phyloP scores from a whole-genome alignment of 495 filamentous ascomycete species.

The Penicillium steckii region DNA sequence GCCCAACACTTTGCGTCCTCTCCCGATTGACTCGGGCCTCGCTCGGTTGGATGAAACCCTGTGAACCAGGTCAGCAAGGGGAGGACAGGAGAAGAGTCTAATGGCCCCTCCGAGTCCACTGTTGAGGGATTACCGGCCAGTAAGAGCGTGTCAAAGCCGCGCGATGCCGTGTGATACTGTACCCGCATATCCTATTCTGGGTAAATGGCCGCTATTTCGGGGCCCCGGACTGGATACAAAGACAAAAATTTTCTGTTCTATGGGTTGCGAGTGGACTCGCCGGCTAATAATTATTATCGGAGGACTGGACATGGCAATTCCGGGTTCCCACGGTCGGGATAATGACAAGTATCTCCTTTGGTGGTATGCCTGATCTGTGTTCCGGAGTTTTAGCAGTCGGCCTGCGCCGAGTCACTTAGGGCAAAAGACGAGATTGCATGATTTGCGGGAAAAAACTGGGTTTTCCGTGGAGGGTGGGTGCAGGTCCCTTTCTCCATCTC shows the following conservation, averaged over 20 bases:
- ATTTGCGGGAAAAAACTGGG: conserved; percentile 1
- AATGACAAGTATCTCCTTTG: neutral
- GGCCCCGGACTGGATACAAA: conserved; percentile 22
- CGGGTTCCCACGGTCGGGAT: neutral
- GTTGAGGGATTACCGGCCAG: conserved; percentile 19
- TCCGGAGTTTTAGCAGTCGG: neutral
- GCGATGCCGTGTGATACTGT: conserved; percentile 8
- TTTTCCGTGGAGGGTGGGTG: neutral
- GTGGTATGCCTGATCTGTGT: neutral
- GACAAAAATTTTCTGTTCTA: conserved; percentile 6
- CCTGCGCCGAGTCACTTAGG: neutral
- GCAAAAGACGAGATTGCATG: neutral
- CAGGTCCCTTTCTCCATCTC: neutral
- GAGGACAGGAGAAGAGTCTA: neutral
- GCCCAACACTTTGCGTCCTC: neutral
- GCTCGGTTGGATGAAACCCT: neutral
- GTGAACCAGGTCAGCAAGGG: neutral
- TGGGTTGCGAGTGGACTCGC: neutral
- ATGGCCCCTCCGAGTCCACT: conserved; percentile 16
- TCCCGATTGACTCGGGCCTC: neutral
- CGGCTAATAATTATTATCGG: conserved; percentile 10
- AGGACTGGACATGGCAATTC: neutral
- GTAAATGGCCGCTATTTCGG: conserved; percentile 19
- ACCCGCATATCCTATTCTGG: conserved; percentile 17
- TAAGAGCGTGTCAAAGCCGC: conserved; percentile 1